Conservation (phyloP, 1,284 basidiomycete genomes). For the Dichomitus squalens region DNA sequence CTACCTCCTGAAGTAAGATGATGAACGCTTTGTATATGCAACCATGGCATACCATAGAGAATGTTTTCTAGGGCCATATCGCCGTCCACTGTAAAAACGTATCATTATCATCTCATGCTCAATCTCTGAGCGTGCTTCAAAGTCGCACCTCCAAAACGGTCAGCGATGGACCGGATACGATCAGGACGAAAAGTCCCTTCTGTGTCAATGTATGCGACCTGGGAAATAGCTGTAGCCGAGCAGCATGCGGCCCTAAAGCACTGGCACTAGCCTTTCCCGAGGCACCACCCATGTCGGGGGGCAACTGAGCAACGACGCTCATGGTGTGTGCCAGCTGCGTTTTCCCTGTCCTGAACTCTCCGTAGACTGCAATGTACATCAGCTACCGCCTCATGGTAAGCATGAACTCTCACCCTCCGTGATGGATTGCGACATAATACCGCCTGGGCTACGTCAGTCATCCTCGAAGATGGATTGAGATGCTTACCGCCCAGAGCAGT, state of each 20-base stretch:
- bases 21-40: background rate
- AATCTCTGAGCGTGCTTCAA: no score
- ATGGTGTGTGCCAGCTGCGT: slow-evolving; percentile 93
- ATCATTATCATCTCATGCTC: background rate
- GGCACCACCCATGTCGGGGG: slow-evolving; percentile 87
- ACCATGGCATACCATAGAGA: slow-evolving; percentile 61
- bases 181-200: slow-evolving; percentile 96
- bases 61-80: slow-evolving; percentile 88
- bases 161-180: slow-evolving; percentile 85
- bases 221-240: background rate
- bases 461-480: background rate
- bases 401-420: slow-evolving; percentile 66
- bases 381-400: background rate
- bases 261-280: slow-evolving; percentile 69
- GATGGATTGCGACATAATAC: slow-evolving; percentile 88
- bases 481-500: slow-evolving; percentile 80
- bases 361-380: slow-evolving; percentile 56
- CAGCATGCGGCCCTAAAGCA: background rate
- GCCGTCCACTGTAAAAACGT: slow-evolving; percentile 59
- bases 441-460: slow-evolving; percentile 49
- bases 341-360: slow-evolving; percentile 84
- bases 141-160: slow-evolving; percentile 67
- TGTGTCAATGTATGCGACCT: slow-evolving; percentile 94
- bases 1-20: slow-evolving; percentile 35
- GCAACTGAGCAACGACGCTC: slow-evolving; percentile 87